Base-by-base conservation (phyloP, 352 stramenopile genomes). In the Pythium apleroticum region DNA sequence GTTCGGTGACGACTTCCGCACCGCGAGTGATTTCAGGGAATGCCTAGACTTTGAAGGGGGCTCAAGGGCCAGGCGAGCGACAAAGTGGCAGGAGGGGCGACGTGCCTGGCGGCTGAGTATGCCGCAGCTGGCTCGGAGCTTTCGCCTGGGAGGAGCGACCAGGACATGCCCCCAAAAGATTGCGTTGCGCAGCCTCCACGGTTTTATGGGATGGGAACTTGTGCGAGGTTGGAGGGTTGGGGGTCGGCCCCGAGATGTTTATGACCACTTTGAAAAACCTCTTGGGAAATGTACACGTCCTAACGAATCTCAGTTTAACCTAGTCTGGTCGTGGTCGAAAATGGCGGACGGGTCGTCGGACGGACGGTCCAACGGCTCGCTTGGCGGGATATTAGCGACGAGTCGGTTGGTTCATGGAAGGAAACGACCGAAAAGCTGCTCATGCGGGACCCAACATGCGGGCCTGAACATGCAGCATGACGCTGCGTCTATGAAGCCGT, bases 211-310 rank as follows among this genome's bases (percentile, higher is more conserved):
- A 54, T 35, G 28, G 33, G 46, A 12, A 31, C 15, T 17, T 8
- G 8, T n/a, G n/a, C n/a, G n/a, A n/a, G n/a, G n/a, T n/a, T n/a
- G 3, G 27, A 61, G 61, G 60, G 62, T 1, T 59, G 43, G 54
- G 62, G 62, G 53, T 63, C 54, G 62, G 54, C 35, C 25, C 30
- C 4, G 52, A 15, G 19, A 54, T 53, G 62, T 63, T 68, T 68
- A 68, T 68, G 62, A 68, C 62, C 62, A 25, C 5, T 14, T 15
- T 4, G 31, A 41, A 63, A 63, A 68, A 68, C 62, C 54, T 68
- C 61, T 58, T 43, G 30, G 10, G 7, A n/a, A 57, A 57, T 57
- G 30, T 57, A 57, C 45, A 30, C 15, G 20, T 19, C 7, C 6
- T 50, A 50, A 3, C 7, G n/a, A 50, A 50, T 50, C 43, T 27